These are phyloP conservation scores for Sporopachydermia lactativora DNA, from an alignment of 805 yeast genomes.

Conservation along the genomic window DNA sequence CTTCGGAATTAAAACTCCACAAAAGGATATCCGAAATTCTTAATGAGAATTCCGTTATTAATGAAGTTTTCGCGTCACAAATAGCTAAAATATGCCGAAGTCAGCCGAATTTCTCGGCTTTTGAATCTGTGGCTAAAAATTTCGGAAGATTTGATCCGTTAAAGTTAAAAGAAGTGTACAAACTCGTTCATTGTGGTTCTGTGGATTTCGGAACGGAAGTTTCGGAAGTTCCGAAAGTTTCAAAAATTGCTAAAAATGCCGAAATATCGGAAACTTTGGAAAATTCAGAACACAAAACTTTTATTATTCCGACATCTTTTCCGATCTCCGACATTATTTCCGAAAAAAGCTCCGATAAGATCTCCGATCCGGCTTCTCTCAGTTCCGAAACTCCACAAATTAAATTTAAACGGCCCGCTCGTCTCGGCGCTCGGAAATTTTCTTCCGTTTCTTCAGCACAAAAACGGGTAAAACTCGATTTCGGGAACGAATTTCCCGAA, in stretches of 20 bases:
- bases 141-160: slow-evolving; percentile 15
- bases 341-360: too few relatives aligned
- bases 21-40: background rate
- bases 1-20: background rate
- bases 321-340: too few relatives aligned
- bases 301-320: too few relatives aligned
- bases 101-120: slow-evolving; percentile 6
- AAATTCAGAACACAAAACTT: too few relatives aligned
- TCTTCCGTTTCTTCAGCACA: background rate
- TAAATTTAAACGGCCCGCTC: background rate
- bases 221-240: too few relatives aligned
- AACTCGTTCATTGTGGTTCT: background rate
- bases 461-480: slow-evolving; percentile 5
- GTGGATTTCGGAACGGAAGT: background rate
- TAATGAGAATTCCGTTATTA: slow-evolving; percentile 5
- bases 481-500: background rate
- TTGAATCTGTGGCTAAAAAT: slow-evolving; percentile 11
- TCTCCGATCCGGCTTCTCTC: too few relatives aligned
- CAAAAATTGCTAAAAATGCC: too few relatives aligned
- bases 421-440: background rate
- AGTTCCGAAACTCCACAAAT: background rate
- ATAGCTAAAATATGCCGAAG: slow-evolving; percentile 10
- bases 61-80: slow-evolving; percentile 10
- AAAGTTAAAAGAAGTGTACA: slow-evolving; percentile 10
- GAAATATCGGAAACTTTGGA: too few relatives aligned